Evolutionary conservation across 768 basidiomycete species (phyloP), one percentile per base, ranked within the genome.

Genomic region (Mrakia blollopis): DNA sequence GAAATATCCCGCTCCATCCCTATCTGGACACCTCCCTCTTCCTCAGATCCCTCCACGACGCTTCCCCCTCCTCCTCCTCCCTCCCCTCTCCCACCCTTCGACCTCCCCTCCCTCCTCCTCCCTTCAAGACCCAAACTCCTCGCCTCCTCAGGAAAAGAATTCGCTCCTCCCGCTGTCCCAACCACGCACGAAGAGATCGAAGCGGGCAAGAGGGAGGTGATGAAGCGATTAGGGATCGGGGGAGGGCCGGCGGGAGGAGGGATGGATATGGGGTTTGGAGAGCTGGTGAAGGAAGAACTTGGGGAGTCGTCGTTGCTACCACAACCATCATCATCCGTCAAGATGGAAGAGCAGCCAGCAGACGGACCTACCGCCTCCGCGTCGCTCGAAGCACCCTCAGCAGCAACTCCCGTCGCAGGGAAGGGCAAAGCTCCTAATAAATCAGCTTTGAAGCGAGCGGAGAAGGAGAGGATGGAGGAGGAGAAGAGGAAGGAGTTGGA

Each of bases 71-170:
- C 85, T 94, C 78, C 89, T 91, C 70, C 85, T 94, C 32, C 87
- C 96, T 78, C 83, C 88, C 32, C 89, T 89, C 41, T 39, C 16
- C 32, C 73, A 9, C 65, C 41, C 5, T 65, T 76, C 50, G 91
- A 91, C 25, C 89, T 96, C 25, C 86, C 87, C 78, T 89, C 91
- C 68, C 86, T 94, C 30, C 87, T 97, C 79, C 83, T 88, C n/a
- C 90, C 89, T 76, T 90, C 90, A 9, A 73, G 79, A 18, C 89
- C 88, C 35, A 87, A 93, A 4, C 87, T 99, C 5, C 87, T 99
- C 2, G 92, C 93, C 0, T 96, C 93, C 3, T 94, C 95, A 0
- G 96, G 96, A 9, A 94, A 93, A 81, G 96, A 99, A 83, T 98
- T 94, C 79, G 82, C 85, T 30, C 39, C 70, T 39, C n/a, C 57